Base-by-base conservation (phyloP, 2,329 filamentous ascomycete genomes). In the Mariannaea sp. region DNA sequence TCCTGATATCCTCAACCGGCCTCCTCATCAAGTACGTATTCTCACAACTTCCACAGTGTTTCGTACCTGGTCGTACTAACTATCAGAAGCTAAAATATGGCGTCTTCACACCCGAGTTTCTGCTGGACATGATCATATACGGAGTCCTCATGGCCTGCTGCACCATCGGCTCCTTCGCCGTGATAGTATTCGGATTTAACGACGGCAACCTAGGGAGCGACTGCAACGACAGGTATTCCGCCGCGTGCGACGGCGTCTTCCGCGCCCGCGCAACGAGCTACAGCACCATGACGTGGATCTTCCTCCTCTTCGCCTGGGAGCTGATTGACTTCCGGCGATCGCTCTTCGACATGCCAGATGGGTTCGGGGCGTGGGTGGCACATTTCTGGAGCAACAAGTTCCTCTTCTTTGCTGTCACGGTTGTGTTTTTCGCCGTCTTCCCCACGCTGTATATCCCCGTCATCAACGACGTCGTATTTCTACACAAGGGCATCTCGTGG, bases 241-340 rank as follows among this genome's bases (percentile, higher is more conserved):
- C 70, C 2, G 67, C 71, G 5, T 87, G 84, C 66, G 78, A 82
- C 33, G 75, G 75, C 0, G 81, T 86, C 10, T 87, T 85, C 73
- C 79, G 80, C 12, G 85, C 85, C 1, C 82, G 86, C 5, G 82
- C 84, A 1, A 87, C 85, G 2, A 83, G 80, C 47, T 89, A 87
- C 66, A 83, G 82, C 10, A 83, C 79, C 60, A 77, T 89, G 63
- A 88, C 84, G 3, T 89, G 85, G 85, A 84, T 83, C 55, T 84
- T 85, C 8, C 77, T 88, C n/a, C 82, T 89, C 73, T 78, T 87
- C 26, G 85, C 85, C 0, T 89, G 86, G 86, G 84, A 88, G 62
- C 83, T 87, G 72, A 79, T 87, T 50, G 78, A 87, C 62, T 77
- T 84, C 66, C 82, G 85, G 16, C 80, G 83, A 13, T 85, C 81